Evolutionary conservation across 1,139 yeast genomes (phyloP), one percentile per base, ranked within the genome.

Genomic region (Arxiozyma telluris): DNA sequence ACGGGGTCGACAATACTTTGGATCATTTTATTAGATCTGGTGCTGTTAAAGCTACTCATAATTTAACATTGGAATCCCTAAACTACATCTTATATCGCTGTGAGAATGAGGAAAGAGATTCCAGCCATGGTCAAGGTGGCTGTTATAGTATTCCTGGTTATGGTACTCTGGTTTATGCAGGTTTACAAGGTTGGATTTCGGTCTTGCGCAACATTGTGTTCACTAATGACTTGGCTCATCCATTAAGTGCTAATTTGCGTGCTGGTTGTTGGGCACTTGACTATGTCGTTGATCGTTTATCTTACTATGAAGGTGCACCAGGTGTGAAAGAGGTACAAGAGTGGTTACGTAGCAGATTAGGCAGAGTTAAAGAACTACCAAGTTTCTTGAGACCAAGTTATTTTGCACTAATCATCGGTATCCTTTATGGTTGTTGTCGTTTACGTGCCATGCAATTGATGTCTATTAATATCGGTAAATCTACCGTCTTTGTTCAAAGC

Each of bases 201-300:
- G 84, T 84, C 0, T 71, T 91, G 58, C 77, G 80, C 56, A 72
- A 75, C 34, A 79, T 90, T 11, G 82, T 89, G 42, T 75, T 78
- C 69, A 73, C 76, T 48, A 93, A 93, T 65, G 81, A 90, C 62
- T 76, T 93, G 52, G 95, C 93, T 0, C 95, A 88, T 68, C 87
- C 96, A 1, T 63, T 91, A 43, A 83, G 95, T 59, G 79, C 82
- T 52, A 95, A 93, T 68, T 73, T 93, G 58, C 76, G 98, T 61
- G 75, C 77, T 21, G 98, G 98, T 0, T 72, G 76, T 44, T 93
- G 98, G 98, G 96, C 98, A 0, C 73, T 89, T 45, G 97, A 90
- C 64, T 87, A 82, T 66, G 76, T 84, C 21, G 78, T 82, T 1
- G 72, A 78, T 53, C 76, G 98, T 53, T 72, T 90, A 54, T 75